Evolutionary conservation across 331 rosid species (phyloP), one percentile per base, ranked within the genome.

Genomic region (Telfairia occidentalis): DNA sequence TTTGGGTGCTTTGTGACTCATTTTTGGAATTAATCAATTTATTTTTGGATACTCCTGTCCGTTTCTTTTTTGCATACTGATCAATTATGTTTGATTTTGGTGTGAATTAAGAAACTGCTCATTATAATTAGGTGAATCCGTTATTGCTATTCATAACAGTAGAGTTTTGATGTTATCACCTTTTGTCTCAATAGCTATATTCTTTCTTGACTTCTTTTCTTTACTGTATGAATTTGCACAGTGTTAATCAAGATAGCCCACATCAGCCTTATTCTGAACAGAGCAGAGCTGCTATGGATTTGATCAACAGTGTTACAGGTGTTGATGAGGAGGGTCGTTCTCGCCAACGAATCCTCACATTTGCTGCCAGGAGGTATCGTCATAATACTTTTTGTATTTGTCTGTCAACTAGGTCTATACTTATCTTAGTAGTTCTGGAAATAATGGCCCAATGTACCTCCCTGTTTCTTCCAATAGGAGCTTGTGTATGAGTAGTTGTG

Each of bases 291-390:
- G 96, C 99, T 29, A 90, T 95, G 97, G 96, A 90, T 16, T 84
- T 95, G 88, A 95, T 92, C 82, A 92, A 82, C 54, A 90, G 99
- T 60, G 92, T 92, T 30, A 84, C 92, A 13, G 97, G 96, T 70
- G 86, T 80, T 2, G 99, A 92, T 35, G 99, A 90, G 72, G 99
- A 95, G 72, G 93, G 99, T 19, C 92, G 97, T 30, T 95, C 99
- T 63, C 96, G 97, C 57, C 99, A 95, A 65, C 79, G 99, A 46
- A 94, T 95, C 77, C 99, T 95, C 80, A 90, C 97, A 38, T 92
- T 92, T 84, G 99, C 97, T 83, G 99, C 99, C 55, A 88, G 86
- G 85, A 95, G 99, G 99, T 87, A 76, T 73, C 4, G 19, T 75
- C 24, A 13, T 21, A 21, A n/a, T 73, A 43, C 11, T 75, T 45